Evolutionary conservation across 257 asterid species (phyloP).

Genomic region (Solanum corneliomulleri): DNA sequence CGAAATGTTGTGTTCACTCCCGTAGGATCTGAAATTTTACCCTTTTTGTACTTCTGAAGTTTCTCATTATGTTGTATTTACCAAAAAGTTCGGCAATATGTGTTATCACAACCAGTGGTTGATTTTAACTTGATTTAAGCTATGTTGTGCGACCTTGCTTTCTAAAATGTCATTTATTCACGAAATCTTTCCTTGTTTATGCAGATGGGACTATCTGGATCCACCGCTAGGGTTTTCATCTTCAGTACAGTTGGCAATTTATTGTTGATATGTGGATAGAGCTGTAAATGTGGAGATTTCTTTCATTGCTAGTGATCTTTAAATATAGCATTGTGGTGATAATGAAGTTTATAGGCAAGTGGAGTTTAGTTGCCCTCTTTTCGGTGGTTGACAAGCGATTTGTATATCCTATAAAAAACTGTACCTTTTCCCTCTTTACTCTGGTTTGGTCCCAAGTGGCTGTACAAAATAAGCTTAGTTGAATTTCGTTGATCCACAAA

Average conservation of each 20-base stretch:
- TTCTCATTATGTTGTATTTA: not conserved
- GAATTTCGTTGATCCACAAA: not conserved
- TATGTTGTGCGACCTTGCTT: not conserved
- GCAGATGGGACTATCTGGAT: not conserved
- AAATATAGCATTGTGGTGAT: not conserved
- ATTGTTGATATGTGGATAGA: conserved; percentile 5
- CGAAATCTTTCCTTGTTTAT: not conserved
- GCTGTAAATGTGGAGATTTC: conserved; percentile 15
- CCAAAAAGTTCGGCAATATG: not conserved
- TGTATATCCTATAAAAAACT: not conserved
- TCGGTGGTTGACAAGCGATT: not conserved
- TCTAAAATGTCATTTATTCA: not conserved
- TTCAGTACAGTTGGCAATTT: not conserved
- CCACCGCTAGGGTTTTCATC: not conserved
- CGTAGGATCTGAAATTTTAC: not conserved
- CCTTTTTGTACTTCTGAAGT: not conserved
- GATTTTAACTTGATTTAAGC: not conserved
- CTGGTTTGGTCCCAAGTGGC: not conserved
- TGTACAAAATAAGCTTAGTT: not conserved
- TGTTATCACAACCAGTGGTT: not conserved
- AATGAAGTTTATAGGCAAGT: not conserved
- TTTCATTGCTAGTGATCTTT: not conserved
- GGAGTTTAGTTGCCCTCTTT: not conserved
- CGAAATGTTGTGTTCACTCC: not conserved
- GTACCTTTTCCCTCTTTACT: not conserved